phyloP scores from a whole-genome alignment of 148 eudicot genomes.

The Amaranthus palmeri region DNA sequence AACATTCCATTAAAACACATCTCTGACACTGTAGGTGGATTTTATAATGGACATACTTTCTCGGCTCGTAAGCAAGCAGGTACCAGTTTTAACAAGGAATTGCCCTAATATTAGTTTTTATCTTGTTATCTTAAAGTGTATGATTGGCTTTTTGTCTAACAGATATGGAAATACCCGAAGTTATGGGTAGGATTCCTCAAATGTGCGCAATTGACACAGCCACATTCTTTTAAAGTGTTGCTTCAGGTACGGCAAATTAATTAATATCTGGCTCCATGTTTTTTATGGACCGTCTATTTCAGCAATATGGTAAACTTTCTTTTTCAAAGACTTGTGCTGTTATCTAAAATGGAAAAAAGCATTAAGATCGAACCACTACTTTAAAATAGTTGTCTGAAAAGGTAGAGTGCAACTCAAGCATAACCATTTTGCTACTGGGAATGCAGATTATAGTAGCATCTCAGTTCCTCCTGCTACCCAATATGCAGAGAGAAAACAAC shows the following conservation, averaged over 20 bases:
- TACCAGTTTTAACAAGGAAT: slow-evolving; percentile 20
- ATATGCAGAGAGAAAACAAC: background rate
- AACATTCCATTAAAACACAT: background rate
- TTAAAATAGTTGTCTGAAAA: background rate
- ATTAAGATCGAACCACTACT: no score
- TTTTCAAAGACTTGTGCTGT: background rate
- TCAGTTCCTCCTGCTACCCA: background rate
- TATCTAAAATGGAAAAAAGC: background rate
- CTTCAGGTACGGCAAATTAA: slow-evolving; percentile 66
- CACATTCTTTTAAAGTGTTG: slow-evolving; percentile 79
- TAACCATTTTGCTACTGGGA: background rate
- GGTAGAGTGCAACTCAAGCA: background rate
- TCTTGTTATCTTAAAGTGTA: slow-evolving; percentile 14
- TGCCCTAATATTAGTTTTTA: slow-evolving; percentile 1
- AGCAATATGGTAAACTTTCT: background rate
- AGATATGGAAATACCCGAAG: slow-evolving; percentile 98
- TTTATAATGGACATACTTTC: slow-evolving; percentile 93
- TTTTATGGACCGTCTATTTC: background rate
- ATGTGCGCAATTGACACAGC: slow-evolving; percentile 84
- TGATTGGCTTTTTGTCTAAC: slow-evolving; percentile 22
- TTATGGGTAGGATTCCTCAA: slow-evolving; percentile 97
- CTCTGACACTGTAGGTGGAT: slow-evolving; percentile 55
- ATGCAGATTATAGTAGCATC: background rate
- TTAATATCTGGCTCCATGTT: slow-evolving; percentile 1
- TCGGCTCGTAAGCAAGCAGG: slow-evolving; percentile 98